phyloP scores from a whole-genome alignment of 1,284 basidiomycete species.

The Neonothopanus nambi region DNA sequence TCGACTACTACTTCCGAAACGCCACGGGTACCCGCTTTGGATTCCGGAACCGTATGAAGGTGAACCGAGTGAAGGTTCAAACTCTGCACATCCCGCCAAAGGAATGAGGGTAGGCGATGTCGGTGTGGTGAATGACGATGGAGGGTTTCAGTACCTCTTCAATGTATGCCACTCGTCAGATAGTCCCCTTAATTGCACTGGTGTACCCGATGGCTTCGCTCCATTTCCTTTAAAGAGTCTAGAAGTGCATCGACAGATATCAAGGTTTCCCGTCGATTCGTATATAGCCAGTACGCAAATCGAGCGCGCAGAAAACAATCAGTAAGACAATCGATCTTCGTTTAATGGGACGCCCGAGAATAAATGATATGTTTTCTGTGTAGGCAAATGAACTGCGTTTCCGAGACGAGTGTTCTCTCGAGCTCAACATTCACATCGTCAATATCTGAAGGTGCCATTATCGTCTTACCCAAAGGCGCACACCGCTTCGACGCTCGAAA shows the following conservation, averaged over 20 bases:
- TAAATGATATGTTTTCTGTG: no score
- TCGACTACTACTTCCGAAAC: neutral
- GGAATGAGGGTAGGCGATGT: neutral
- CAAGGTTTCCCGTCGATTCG: no score
- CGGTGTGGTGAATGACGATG: neutral
- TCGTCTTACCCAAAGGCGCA: conserved; percentile 9
- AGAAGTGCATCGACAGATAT: no score
- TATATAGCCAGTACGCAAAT: no score
- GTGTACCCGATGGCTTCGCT: neutral
- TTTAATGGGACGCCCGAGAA: no score
- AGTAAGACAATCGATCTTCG: no score
- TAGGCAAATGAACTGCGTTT: no score
- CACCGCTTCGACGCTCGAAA: conserved; percentile 4
- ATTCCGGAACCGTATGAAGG: neutral
- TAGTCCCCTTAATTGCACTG: neutral
- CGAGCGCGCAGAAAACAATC: no score
- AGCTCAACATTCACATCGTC: neutral
- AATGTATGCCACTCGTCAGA: neutral
- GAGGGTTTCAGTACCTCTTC: conserved; percentile 1
- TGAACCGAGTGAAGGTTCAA: no score
- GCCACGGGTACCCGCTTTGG: neutral
- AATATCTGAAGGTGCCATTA: conserved; percentile 9
- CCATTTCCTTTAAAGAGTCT: neutral
- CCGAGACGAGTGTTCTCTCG: neutral
- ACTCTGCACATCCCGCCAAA: neutral